Percentiles rank a stretch among this genome's conserved stretches.
phyloP scores from a whole-genome alignment of 345 rosid species.

The Acer negundo region DNA sequence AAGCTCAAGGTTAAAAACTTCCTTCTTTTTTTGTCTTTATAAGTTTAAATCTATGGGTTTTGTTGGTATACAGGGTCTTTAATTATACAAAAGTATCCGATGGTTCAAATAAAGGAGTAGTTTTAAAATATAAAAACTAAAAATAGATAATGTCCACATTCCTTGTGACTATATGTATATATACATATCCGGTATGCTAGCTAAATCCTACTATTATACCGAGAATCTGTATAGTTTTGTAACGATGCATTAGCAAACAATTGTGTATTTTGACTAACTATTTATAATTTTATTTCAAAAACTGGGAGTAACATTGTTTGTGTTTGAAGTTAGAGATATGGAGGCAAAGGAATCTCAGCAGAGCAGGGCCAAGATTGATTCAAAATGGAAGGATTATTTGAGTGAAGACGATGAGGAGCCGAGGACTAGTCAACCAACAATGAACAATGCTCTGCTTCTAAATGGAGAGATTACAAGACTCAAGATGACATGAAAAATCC shows the following conservation, averaged over 20 bases:
- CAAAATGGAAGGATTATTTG: background rate
- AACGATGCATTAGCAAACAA: background rate
- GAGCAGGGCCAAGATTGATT: background rate
- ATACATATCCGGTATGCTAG: background rate
- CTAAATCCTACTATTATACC: too few species aligned
- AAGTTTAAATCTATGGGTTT: too few species aligned
- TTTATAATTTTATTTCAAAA: too few species aligned
- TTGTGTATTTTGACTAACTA: too few species aligned
- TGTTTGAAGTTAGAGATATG: background rate
- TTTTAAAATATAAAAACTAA: too few species aligned
- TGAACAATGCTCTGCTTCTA: background rate
- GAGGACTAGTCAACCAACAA: background rate
- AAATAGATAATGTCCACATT: too few species aligned
- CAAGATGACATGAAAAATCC: conserved; percentile 13
- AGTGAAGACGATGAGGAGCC: background rate
- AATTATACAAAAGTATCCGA: too few species aligned
- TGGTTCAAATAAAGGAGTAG: too few species aligned
- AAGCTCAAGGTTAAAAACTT: background rate
- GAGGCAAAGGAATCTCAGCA: background rate
- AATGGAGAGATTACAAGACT: background rate
- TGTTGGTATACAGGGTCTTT: too few species aligned
- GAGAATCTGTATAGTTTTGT: too few species aligned
- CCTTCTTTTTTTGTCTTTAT: too few species aligned
- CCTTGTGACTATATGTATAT: too few species aligned
- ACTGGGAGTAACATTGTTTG: background rate